These are phyloP conservation scores for Salicornia ramosissima DNA, from an alignment of 148 eudicot genomes.

Conservation along the genomic window DNA sequence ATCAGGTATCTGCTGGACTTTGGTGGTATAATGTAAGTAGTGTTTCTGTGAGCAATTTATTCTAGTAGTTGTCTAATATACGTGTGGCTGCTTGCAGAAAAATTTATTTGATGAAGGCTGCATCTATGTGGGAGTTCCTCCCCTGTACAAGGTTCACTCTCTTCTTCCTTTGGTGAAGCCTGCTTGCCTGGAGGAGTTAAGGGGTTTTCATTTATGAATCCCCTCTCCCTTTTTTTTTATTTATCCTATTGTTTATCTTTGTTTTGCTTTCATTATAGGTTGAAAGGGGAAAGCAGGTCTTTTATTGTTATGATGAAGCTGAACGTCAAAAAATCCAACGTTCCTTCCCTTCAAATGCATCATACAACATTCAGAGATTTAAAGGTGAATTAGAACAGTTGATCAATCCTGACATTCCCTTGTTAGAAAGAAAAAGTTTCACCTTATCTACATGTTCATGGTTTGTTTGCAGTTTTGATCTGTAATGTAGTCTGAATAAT, in stretches of 20 bases:
- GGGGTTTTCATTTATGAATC: neutral
- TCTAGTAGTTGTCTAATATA: neutral
- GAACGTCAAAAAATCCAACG: constrained; percentile 60
- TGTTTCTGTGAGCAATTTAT: neutral
- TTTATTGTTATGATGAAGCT: constrained; percentile 77
- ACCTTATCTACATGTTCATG: neutral
- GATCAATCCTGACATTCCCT: neutral
- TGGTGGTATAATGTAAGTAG: neutral
- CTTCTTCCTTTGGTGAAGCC: constrained; percentile 8
- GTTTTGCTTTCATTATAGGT: constrained; percentile 41
- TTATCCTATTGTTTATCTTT: neutral
- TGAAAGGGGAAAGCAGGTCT: constrained; percentile 80
- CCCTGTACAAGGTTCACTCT: constrained; percentile 74
- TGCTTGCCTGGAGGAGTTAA: constrained; percentile 6
- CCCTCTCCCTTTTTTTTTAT: neutral
- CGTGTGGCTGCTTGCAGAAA: constrained; percentile 49
- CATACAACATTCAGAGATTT: constrained; percentile 91
- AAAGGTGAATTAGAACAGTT: constrained; percentile 46
- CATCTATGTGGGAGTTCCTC: constrained; percentile 98
- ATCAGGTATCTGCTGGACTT: constrained; percentile 53
- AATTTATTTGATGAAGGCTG: constrained; percentile 88
- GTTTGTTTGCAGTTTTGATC: neutral
- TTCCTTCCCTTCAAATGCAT: constrained; percentile 78
- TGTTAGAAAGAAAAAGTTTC: neutral
- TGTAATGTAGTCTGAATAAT: neutral